These are phyloP conservation scores for Zhuliangozyma blackwelliae DNA, from an alignment of 1,139 yeast genomes.

Conservation along the genomic window DNA sequence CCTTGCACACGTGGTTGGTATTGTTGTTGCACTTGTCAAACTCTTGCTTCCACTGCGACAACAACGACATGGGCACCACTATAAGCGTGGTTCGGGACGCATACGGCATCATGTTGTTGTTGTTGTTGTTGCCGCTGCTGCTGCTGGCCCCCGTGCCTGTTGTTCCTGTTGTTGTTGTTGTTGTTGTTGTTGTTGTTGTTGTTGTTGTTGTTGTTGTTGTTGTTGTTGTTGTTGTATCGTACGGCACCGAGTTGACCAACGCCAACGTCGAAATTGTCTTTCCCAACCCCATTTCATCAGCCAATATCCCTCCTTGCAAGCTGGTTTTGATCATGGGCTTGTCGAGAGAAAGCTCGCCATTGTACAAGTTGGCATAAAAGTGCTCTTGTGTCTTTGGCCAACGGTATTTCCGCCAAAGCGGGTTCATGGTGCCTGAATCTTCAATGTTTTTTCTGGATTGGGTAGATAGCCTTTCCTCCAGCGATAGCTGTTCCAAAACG, in stretches of 20 bases:
- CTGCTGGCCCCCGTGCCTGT: not conserved
- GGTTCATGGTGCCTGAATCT: conserved; percentile 58
- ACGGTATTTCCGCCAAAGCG: conserved; percentile 74
- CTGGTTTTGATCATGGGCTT: conserved; percentile 60
- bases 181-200: not conserved
- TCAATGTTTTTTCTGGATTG: conserved; percentile 24
- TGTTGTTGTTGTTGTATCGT: too few relatives aligned
- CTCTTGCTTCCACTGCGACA: conserved; percentile 90
- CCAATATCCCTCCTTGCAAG: conserved; percentile 82
- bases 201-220: too few relatives aligned
- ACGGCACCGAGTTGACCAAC: conserved; percentile 61
- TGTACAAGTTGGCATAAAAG: conserved; percentile 78
- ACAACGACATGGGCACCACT: conserved; percentile 85
- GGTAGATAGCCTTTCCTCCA: conserved; percentile 23
- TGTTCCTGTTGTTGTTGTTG: too few relatives aligned
- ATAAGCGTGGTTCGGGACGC: conserved; percentile 74
- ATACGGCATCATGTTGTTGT: conserved; percentile 33
- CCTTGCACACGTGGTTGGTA: conserved; percentile 38
- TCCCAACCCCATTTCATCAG: conserved; percentile 97
- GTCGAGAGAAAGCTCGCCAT: conserved; percentile 71
- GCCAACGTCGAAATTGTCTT: conserved; percentile 85
- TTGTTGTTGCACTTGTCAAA: conserved; percentile 56
- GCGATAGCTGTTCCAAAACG: conserved; percentile 28
- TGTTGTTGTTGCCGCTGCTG: too few relatives aligned
- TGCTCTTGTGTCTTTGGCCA: conserved; percentile 48